Base-by-base conservation (phyloP, 2,329 filamentous ascomycete species). In the Xylaria hypoxylon region DNA sequence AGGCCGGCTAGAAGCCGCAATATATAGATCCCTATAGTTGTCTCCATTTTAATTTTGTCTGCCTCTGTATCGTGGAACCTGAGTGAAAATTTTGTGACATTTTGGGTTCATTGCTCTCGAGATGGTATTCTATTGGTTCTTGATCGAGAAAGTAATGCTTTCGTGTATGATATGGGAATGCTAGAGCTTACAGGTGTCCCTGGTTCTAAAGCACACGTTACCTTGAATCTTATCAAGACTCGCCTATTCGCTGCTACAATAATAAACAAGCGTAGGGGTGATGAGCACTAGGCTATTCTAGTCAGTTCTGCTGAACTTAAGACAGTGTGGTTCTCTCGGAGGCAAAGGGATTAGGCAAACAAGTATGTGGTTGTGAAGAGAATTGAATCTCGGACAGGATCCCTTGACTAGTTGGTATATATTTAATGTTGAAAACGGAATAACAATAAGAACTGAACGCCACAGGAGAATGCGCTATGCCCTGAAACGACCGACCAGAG, bases 91-190 rank as follows among this genome's bases (percentile, higher is more conserved):
- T 33, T 6, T 6, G 7, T 33, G 31, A 33, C 31, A 8, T 33
- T 33, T 10, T 33, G 31, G 11, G 2, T 1, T 33, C 11, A 8
- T 33, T 33, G 7, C 11, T 10, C 11, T 33, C 11, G 4, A 33
- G 31, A 33, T 33, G 31, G 22, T 38, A 13, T 53, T 47, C 40
- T 26, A 50, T 50, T 50, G 47, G 47, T 26, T 24, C 44, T 13
- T 24, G 8, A 13, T 24, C 6, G 24, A 24, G 7, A 47, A 47
- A 24, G 2, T 11, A 13, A 33, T 33, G 31, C 11, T 8, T 33
- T 33, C 7, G 11, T 33, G 7, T 8, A 33, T 10, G 7, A 6
- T 33, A 8, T 33, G 31, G 11, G 31, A 7, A 33, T 2, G 3
- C 31, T 33, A 7, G 31, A 33, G 31, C 31, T 33, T 33, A 33